A percentile compares a stretch with the other conserved stretches of the same genome.
These are phyloP conservation scores for Mediolabrus comicus DNA, from an alignment of 108 stramenopile genomes.

Conservation along the genomic window DNA sequence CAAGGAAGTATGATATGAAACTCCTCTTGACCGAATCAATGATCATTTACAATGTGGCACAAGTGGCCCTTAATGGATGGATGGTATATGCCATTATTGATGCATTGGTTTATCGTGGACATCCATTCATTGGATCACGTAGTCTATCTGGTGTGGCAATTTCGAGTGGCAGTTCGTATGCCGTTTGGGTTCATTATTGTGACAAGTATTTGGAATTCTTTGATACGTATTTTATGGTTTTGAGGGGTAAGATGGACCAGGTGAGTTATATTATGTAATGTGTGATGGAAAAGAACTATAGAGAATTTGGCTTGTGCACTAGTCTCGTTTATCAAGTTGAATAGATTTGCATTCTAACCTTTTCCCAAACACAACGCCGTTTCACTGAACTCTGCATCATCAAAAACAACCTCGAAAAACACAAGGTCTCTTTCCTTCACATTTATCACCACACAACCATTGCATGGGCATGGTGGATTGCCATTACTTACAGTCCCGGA, in stretches of 20 bases:
- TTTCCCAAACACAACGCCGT: no score
- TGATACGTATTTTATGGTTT: constrained; percentile 98
- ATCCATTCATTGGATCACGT: constrained; percentile 79
- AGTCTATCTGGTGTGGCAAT: constrained; percentile 51
- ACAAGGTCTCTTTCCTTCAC: constrained; percentile 98
- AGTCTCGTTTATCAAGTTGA: no score
- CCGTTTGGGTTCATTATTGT: constrained; percentile 97
- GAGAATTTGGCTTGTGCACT: no score
- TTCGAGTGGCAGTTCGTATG: constrained; percentile 67
- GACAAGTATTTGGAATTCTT: constrained; percentile 97
- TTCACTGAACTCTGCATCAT: no score
- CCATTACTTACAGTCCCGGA: constrained; percentile 74
- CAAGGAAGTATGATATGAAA: constrained; percentile 68
- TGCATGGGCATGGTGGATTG: constrained; percentile 93
- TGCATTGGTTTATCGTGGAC: constrained; percentile 60
- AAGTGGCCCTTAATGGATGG: constrained; percentile 94
- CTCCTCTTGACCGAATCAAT: constrained; percentile 78
- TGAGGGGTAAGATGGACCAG: constrained; percentile 89
- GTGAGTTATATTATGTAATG: no score
- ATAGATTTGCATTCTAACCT: not conserved
- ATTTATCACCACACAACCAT: constrained; percentile 98
- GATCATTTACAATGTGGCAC: constrained; percentile 94
- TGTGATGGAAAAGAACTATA: no score
- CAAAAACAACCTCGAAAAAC: no score
- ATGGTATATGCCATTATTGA: constrained; percentile 86